Evolutionary conservation across 139 green algal genomes (phyloP), one percentile per base, ranked within the genome.

Genomic region (Chlamydomonas incerta): DNA sequence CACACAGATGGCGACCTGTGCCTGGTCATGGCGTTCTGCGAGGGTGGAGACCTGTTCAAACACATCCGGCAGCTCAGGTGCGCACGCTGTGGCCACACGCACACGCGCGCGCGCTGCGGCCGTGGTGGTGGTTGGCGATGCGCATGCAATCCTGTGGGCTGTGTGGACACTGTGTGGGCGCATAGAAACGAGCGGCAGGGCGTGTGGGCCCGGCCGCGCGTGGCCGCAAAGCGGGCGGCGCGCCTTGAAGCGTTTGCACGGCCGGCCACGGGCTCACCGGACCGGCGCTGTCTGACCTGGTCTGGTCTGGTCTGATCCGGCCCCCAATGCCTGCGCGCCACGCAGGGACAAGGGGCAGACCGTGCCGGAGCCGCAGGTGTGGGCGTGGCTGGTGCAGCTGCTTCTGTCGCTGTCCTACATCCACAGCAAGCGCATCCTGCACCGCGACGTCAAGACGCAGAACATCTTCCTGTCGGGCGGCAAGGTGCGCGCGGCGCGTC

Each of bases 381-480:
- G 88, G 88, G 47, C 88, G 74, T 90, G 81, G 87, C 73, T 88
- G 33, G 81, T 93, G 34, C 80, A 89, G 82, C 80, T 92, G 73
- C 79, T 90, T 79, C 89, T 90, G 68, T 82, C 89, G 34, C 74
- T 91, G 67, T 88, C 72, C 23, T 89, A 93, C 71, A 73, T 87
- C 67, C 88, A 92, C 77, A 35, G 34, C 65, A 91, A 93, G 71
- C 88, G 85, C 72, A 90, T 90, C 63, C 80, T 93, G 67, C 90
- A 93, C 69, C 68, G 90, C 46, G 90, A 93, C 76, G 79, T 93
- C 31, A 93, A 93, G 80, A 92, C 87, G 31, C 81, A 90, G 71
- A 93, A 93, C 81, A 87, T 93, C 31, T 91, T 93, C 28, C n/a
- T 92, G 0, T 74, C 57, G 23, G 62, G 85, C 9, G 88, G 88